Evolutionary conservation across 2,329 filamentous ascomycete genomes (phyloP), one percentile per base, ranked within the genome.

Genomic region (Talaromyces amestolkiae): DNA sequence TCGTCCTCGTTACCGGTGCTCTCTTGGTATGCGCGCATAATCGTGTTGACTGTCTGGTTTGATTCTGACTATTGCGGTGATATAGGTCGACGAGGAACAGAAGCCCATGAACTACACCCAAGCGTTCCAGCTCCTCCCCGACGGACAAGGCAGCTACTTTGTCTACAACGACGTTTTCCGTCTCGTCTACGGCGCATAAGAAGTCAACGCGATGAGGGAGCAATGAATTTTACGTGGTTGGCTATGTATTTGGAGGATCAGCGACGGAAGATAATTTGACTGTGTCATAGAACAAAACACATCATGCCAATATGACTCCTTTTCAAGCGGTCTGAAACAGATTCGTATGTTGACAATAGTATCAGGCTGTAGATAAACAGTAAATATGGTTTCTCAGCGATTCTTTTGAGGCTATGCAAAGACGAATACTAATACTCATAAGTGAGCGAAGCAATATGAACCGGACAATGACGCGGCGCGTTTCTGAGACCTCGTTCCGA

Each of bases 141-240:
- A 92, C 64, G 80, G 80, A 33, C 70, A 74, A 60, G 89, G 88
- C 72, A 88, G 85, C 80, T 97, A 90, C 84, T 97, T 87, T 78
- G 91, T 98, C 77, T 89, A 89, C 83, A 97, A 98, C 84, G 94
- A 98, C 79, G 82, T 98, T 78, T 98, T 98, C 88, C 91, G 91
- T 81, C 87, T 98, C 68, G 86, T 97, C 72, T 94, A 91, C 80
- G 69, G 72, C 59, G 72, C 71, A 31, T 66, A 66, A 61, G 71
- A 68, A 69, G 67, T 53, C 31, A 27, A 3, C 24, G 17, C n/a
- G 24, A 63, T 37, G 24, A 15, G 31, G 13, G 27, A 41, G 1
- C 33, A 19, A 33, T 31, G 22, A 27, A 49, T 35, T 15, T 22
- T 22, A 63, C 19, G n/a, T 17, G 24, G 61, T n/a, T 33, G 39